Evolutionary conservation across 2,329 filamentous ascomycete species (phyloP).

Genomic region (Cordyceps tenuipes): DNA sequence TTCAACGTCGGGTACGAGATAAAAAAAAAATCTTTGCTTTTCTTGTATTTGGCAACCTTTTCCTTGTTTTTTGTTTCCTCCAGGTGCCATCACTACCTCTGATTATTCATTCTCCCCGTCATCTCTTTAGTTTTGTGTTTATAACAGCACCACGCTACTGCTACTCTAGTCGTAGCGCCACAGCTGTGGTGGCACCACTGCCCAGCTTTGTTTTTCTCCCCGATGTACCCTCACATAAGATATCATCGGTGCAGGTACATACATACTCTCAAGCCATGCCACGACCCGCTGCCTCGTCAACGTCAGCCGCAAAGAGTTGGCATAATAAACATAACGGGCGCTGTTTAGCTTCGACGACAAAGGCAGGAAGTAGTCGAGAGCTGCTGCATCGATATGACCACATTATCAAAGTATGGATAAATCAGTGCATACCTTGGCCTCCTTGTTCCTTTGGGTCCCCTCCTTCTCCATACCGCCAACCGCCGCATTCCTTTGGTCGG

Average conservation of each 20-base stretch:
- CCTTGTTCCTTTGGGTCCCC: too few relatives aligned
- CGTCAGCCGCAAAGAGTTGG: constrained; percentile 1
- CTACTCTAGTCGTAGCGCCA: neutral
- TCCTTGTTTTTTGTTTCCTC: too few relatives aligned
- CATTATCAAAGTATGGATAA: too few relatives aligned
- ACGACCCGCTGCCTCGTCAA: constrained; percentile 6
- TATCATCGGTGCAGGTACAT: too few relatives aligned
- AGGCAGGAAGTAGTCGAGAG: too few relatives aligned
- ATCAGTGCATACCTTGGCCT: too few relatives aligned
- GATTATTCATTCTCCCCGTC: too few relatives aligned
- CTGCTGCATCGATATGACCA: too few relatives aligned
- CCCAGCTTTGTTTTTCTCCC: neutral
- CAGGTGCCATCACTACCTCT: neutral
- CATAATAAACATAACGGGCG: neutral
- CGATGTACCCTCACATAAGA: too few relatives aligned
- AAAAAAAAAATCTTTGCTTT: neutral
- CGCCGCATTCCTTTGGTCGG: too few relatives aligned
- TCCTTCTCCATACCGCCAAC: too few relatives aligned
- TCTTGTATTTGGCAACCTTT: neutral
- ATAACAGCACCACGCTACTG: neutral
- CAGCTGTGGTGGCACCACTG: constrained; percentile 8
- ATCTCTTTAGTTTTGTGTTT: too few relatives aligned
- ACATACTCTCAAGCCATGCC: constrained; percentile 1
- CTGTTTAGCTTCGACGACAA: neutral
- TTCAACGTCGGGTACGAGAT: neutral